Percentiles rank a stretch among this genome's conserved stretches.
These are phyloP conservation scores for Alternaria triticimaculans DNA, from an alignment of 2,329 filamentous ascomycete species.

Conservation along the genomic window DNA sequence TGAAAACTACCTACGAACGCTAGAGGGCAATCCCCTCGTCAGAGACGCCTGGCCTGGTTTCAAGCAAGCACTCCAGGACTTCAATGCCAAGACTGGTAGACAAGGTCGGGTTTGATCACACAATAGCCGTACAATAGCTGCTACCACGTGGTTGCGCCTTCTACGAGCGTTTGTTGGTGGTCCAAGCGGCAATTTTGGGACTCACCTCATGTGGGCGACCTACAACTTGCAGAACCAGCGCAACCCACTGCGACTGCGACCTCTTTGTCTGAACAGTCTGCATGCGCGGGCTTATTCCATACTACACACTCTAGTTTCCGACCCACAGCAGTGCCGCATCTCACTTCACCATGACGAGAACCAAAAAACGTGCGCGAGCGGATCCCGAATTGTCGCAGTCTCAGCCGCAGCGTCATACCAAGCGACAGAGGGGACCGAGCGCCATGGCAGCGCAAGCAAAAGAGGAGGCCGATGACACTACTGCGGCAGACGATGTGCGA, in stretches of 20 bases:
- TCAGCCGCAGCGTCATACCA: background rate
- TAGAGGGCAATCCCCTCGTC: conserved; percentile 25
- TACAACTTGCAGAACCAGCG: background rate
- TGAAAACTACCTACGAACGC: conserved; percentile 26
- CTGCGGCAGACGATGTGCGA: background rate
- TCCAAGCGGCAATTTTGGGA: background rate
- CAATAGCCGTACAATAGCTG: background rate
- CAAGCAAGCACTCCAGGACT: conserved; percentile 24
- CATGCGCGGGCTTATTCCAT: background rate
- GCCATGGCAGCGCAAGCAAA: background rate
- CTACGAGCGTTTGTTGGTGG: background rate
- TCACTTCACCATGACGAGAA: background rate
- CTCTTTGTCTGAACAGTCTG: background rate
- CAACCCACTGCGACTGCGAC: background rate
- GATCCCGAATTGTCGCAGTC: background rate
- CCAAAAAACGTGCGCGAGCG: background rate
- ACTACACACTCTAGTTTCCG: background rate
- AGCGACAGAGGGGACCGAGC: background rate
- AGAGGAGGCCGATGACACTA: background rate
- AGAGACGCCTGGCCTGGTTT: conserved; percentile 28
- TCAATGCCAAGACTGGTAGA: conserved; percentile 30
- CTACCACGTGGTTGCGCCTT: background rate
- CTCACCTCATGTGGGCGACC: background rate
- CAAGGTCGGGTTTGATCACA: conserved; percentile 8
- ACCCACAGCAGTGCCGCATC: background rate